These are phyloP conservation scores for Coemansia sp. DNA, from an alignment of 192 early-diverging fungal species.

Conservation along the genomic window DNA sequence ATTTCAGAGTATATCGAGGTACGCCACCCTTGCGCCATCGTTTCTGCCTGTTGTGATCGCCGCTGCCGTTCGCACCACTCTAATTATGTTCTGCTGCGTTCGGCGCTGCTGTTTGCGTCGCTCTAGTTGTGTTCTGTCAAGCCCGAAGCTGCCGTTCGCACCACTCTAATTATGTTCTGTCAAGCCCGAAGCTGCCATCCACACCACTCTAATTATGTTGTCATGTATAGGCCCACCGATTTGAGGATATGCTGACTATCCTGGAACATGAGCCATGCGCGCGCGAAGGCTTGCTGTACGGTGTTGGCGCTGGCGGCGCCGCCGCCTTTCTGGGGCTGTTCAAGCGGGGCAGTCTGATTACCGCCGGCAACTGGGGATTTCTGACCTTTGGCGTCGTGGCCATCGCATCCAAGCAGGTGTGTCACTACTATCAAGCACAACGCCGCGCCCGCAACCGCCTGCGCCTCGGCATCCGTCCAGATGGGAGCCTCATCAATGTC, in stretches of 20 bases:
- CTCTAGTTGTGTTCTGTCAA: constrained; percentile 9
- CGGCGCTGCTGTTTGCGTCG: too few species aligned
- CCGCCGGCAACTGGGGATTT: constrained; percentile 49
- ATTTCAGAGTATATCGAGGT: constrained; percentile 33
- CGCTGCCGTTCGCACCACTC: background rate
- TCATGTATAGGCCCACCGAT: constrained; percentile 37
- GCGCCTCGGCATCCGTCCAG: constrained; percentile 17
- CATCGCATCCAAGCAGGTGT: constrained; percentile 34
- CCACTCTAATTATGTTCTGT: constrained; percentile 6
- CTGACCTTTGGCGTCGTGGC: constrained; percentile 27
- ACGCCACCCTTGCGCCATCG: constrained; percentile 11
- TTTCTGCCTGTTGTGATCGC: constrained; percentile 10
- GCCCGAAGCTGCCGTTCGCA: background rate
- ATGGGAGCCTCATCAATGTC: background rate
- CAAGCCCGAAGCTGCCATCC: background rate
- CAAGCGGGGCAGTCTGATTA: constrained; percentile 25
- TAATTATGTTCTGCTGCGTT: constrained; percentile 3
- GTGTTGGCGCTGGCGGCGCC: constrained; percentile 24
- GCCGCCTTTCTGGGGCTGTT: constrained; percentile 39
- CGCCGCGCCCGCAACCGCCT: constrained; percentile 36
- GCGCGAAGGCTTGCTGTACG: constrained; percentile 50
- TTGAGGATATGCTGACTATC: constrained; percentile 19
- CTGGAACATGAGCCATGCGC: constrained; percentile 39
- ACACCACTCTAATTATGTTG: background rate
- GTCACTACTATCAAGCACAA: constrained; percentile 41